A percentile compares a stretch with the other conserved stretches of the same genome.
These are phyloP conservation scores for Piper betle DNA, from an alignment of 164 flowering plant genomes.

Conservation along the genomic window DNA sequence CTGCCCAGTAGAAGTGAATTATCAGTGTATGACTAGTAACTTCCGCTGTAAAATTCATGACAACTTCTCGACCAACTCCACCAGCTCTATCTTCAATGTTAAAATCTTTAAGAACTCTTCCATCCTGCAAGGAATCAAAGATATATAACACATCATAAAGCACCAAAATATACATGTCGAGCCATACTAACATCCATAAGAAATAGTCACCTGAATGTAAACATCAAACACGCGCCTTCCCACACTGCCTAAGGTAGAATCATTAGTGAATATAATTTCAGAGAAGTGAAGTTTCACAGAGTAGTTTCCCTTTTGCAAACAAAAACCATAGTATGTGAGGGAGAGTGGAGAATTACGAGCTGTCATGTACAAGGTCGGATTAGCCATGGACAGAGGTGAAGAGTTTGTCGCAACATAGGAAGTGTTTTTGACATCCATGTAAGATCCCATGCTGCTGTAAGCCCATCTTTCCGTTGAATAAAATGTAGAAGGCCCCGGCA, in stretches of 20 bases:
- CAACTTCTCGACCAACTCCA: conserved; percentile 21
- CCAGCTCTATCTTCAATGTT: conserved; percentile 41
- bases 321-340: conserved; percentile 46
- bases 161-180: no score
- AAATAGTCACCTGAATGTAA: conserved; percentile 41
- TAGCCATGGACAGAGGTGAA: conserved; percentile 14
- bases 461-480: conserved; percentile 31
- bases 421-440: conserved; percentile 18
- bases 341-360: conserved; percentile 54
- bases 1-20: conserved; percentile 35
- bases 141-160: neutral
- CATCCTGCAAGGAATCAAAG: neutral
- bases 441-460: conserved; percentile 56
- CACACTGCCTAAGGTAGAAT: conserved; percentile 31
- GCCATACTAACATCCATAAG: no score
- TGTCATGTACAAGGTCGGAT: conserved; percentile 19
- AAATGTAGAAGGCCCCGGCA: conserved; percentile 1
- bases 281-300: conserved; percentile 50
- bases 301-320: conserved; percentile 45
- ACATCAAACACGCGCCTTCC: conserved; percentile 65
- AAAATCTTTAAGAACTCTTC: conserved; percentile 30
- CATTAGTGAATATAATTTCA: conserved; percentile 41
- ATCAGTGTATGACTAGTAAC: conserved; percentile 23
- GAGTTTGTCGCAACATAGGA: conserved; percentile 14
- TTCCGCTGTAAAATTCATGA: conserved; percentile 16